phyloP scores from a whole-genome alignment of 345 rosid species.

The Ceriops decandra region DNA sequence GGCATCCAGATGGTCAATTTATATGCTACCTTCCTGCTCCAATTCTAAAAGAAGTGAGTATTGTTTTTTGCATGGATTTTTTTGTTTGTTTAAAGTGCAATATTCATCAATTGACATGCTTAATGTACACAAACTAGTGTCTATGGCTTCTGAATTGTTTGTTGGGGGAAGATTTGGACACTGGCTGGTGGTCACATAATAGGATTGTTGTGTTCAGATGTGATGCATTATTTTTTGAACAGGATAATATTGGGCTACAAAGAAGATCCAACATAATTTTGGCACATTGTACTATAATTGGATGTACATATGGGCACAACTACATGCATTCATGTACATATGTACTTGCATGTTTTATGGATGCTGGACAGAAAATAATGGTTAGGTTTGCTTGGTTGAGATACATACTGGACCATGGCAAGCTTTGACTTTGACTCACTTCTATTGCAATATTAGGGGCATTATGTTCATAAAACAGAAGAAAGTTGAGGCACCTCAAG shows the following conservation, averaged over 20 bases:
- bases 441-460: background rate
- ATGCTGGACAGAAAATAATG: background rate
- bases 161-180: too few species aligned
- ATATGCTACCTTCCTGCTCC: conserved; percentile 85
- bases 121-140: too few species aligned
- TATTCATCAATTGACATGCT: background rate
- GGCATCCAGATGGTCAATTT: conserved; percentile 90
- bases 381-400: background rate
- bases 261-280: too few species aligned
- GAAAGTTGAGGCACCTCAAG: background rate
- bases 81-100: background rate
- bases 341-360: too few species aligned
- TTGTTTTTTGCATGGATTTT: background rate
- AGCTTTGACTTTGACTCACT: background rate
- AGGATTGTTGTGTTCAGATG: too few species aligned
- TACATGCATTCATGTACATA: too few species aligned
- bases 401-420: background rate
- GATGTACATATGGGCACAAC: too few species aligned
- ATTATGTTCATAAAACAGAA: background rate
- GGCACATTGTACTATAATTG: too few species aligned
- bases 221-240: too few species aligned
- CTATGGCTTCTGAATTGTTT: too few species aligned
- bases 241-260: too few species aligned
- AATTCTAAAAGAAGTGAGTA: conserved; percentile 82
- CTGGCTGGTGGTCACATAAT: too few species aligned